Conservation (phyloP, 805 yeast species). For the Saccharomyces kudriavzevii region DNA sequence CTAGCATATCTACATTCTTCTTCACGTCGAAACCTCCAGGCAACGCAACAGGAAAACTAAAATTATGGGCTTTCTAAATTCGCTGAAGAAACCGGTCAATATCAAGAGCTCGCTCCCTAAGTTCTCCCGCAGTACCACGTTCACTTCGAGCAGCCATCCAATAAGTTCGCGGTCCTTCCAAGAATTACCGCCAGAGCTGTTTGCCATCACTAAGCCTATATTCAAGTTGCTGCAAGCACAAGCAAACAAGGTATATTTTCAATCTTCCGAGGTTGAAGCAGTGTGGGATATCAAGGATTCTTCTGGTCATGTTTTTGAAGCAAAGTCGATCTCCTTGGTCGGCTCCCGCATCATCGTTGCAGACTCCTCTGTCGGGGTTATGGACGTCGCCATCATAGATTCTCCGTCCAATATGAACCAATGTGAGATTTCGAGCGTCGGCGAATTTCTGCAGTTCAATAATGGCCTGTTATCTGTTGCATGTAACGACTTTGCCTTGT, state of each 20-base stretch:
- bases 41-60: not conserved
- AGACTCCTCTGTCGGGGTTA: conserved; percentile 4
- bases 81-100: conserved; percentile 7
- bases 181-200: conserved; percentile 9
- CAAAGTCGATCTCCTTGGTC: conserved; percentile 7
- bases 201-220: conserved; percentile 9
- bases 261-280: conserved; percentile 2
- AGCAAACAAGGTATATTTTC: conserved; percentile 10
- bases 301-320: conserved; percentile 4
- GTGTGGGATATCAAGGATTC: conserved; percentile 4
- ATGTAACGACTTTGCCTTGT: conserved; percentile 3
- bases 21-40: not conserved
- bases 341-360: conserved; percentile 7
- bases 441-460: conserved; percentile 7
- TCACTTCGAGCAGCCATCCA: not conserved
- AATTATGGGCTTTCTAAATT: conserved; percentile 6
- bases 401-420: conserved; percentile 4
- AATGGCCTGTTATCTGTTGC: conserved; percentile 5
- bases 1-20: not conserved
- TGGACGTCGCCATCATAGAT: conserved; percentile 5
- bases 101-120: conserved; percentile 1
- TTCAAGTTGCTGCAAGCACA: conserved; percentile 13
- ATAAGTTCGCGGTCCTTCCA: conserved; percentile 2
- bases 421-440: conserved; percentile 2
- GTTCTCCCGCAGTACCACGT: not conserved